Evolutionary conservation across 208 protist species (phyloP).

Genomic region (Wallacemonas sp.): DNA sequence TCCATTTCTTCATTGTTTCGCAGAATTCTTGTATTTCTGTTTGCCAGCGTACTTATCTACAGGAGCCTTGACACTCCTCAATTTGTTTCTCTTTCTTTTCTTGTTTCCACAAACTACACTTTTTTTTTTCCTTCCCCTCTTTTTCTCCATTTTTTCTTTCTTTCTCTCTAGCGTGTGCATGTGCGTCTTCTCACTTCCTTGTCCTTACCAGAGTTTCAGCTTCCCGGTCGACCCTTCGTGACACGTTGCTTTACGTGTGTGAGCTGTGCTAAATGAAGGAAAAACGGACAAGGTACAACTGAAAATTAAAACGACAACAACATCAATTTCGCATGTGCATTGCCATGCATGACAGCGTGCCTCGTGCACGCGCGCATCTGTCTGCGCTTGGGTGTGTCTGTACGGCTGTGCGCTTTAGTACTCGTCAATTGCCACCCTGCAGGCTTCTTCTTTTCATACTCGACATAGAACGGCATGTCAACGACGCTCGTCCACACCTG

Average conservation of each 20-base stretch:
- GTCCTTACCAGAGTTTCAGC: too few relatives aligned
- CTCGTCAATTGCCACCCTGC: too few relatives aligned
- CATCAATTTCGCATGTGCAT: too few relatives aligned
- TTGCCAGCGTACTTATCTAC: slow-evolving; percentile 9
- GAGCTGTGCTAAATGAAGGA: too few relatives aligned
- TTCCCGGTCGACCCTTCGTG: not conserved
- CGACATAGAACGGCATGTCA: too few relatives aligned
- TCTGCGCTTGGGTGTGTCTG: too few relatives aligned
- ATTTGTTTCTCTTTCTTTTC: slow-evolving; percentile 2
- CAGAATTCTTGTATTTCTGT: not conserved
- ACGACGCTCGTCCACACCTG: too few relatives aligned
- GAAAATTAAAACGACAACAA: not conserved
- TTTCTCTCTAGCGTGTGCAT: too few relatives aligned
- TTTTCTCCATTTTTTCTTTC: not conserved
- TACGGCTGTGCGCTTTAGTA: too few relatives aligned
- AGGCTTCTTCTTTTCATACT: too few relatives aligned
- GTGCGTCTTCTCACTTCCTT: slow-evolving; percentile 21
- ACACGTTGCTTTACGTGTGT: not conserved
- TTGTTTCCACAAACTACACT: slow-evolving; percentile 3
- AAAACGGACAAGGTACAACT: not conserved
- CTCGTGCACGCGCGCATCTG: too few relatives aligned
- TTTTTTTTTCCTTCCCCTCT: not conserved
- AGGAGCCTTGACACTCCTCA: not conserved
- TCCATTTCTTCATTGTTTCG: slow-evolving; percentile 15
- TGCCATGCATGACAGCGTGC: too few relatives aligned